Base-by-base conservation (phyloP, 2,329 filamentous ascomycete species). In the Cercospora janseana region DNA sequence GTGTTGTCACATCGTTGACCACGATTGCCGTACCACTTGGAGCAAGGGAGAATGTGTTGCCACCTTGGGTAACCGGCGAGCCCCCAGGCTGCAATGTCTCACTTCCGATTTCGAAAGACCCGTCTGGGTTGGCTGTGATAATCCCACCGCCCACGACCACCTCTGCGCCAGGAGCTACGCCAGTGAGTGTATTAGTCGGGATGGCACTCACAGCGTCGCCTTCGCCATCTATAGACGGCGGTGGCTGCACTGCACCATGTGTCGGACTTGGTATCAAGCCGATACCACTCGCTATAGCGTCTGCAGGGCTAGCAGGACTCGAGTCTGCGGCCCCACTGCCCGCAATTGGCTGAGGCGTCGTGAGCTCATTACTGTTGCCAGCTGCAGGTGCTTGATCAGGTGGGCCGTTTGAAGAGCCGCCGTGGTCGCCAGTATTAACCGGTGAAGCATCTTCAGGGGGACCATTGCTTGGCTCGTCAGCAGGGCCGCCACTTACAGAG, bases 221-320 rank as follows among this genome's bases (percentile, higher is more conserved):
- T 42, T 15, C 21, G 29, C 10, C 21, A 8, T 41, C 23, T 23
- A n/a, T 5, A 10, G 29, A 32, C 29, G 29, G 29, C 16, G 12
- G 6, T 5, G 38, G 40, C 40, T 43, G 40, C 8, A 26, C 38
- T 16, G 38, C 24, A 27, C 13, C 9, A 7, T 16, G 18, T 18
- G 15, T 21, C 5, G 41, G 24, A 6, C 26, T 44, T 9, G 41
- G 41, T 4, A 23, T 20, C 26, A 44, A 29, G 24, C 41, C 41
- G n/a, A 44, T 44, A n/a, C 26, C 41, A 9, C 41, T 44, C 18
- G 41, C 41, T 28, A 44, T 44, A 31, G 27, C 27, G 27, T 32
- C 41, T 8, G 26, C 41, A 18, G 27, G 15, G 23, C 27, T 29
- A 13, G 41, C 26, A 8, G 41, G 7, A 6, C 16, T 15, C 15